Conservation (phyloP, 805 yeast genomes). For the Pichia cephalocereana region DNA sequence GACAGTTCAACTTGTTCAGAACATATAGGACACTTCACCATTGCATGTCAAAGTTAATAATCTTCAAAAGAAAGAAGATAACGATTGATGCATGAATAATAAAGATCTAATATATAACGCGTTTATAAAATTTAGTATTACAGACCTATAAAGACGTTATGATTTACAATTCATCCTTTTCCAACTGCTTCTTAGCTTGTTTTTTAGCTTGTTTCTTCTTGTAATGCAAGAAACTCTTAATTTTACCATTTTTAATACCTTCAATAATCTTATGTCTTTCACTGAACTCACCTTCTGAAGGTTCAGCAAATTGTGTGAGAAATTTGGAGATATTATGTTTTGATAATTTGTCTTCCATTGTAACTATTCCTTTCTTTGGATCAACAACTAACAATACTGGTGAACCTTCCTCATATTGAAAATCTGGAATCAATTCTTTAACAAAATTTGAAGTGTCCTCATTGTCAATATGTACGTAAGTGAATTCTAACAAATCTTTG, state of each 20-base stretch:
- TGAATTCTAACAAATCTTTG: conserved; percentile 41
- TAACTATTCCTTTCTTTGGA: conserved; percentile 12
- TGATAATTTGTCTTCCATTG: conserved; percentile 20
- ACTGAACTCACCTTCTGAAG: conserved; percentile 29
- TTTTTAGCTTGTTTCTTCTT: conserved; percentile 10
- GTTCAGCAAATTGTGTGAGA: conserved; percentile 22
- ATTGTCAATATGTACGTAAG: conserved; percentile 29
- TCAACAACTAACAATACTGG: conserved; percentile 15
- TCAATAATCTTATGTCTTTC: conserved; percentile 16
- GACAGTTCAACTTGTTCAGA: conserved; percentile 19
- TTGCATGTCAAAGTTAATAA: neutral
- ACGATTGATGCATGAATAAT: neutral
- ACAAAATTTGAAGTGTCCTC: conserved; percentile 11
- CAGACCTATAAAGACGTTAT: no score
- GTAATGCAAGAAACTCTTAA: conserved; percentile 16
- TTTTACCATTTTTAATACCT: conserved; percentile 16
- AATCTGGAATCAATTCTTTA: conserved; percentile 8
- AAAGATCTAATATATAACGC: no score
- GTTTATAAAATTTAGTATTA: neutral
- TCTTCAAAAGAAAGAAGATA: neutral
- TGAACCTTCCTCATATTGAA: conserved; percentile 7
- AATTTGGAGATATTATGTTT: conserved; percentile 26
- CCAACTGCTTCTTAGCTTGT: neutral
- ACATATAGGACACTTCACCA: conserved; percentile 31
- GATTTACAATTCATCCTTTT: conserved; percentile 15